Base-by-base conservation (phyloP, 1,284 basidiomycete species). In the Kwoniella shivajii region DNA sequence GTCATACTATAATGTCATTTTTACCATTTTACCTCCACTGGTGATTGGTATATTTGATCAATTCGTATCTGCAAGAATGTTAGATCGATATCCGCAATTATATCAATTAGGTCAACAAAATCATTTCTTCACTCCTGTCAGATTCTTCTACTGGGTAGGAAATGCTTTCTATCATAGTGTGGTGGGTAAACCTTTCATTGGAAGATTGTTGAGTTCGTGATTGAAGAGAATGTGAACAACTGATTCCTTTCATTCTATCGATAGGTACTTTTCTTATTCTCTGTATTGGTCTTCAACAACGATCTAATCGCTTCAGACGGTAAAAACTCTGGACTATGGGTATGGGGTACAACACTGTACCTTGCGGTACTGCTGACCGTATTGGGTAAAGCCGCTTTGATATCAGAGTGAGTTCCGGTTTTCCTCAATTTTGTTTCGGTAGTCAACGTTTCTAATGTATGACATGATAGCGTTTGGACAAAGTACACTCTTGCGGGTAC, bases 11-110 rank as follows among this genome's bases (percentile, higher is more conserved):
- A 94, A 94, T 72, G 90, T 97, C 66, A 77, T 94, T 46, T 97
- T 96, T 80, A 94, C 92, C 30, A 85, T 99, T 44, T 83, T 99
- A 2, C 96, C 96, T 0, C 96, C 96, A 0, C 83, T 99, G 50
- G 96, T 99, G 56, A 94, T 99, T 64, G 96, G 96, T 44, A 85
- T 99, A 57, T 96, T 96, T 73, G 93, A 96, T 75, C 96, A 99
- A 76, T 98, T 98, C 72, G 92, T 99, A 37, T 94, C 91, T 2
- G 96, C 96, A 1, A 85, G 94, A 24, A 91, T 99, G 80, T 82
- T 99, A 62, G 96, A 99, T 76, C 86, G 94, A 37, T 99, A 99
- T 75, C 96, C 96, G 0, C 95, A 99, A 73, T 81, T 99, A 39
- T 99, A 99, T 77, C 87, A 86, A 62, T 85, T 95, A 6, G 93